Evolutionary conservation across 106 monocot species (phyloP).

Genomic region (Dactylorhiza incarnata): DNA sequence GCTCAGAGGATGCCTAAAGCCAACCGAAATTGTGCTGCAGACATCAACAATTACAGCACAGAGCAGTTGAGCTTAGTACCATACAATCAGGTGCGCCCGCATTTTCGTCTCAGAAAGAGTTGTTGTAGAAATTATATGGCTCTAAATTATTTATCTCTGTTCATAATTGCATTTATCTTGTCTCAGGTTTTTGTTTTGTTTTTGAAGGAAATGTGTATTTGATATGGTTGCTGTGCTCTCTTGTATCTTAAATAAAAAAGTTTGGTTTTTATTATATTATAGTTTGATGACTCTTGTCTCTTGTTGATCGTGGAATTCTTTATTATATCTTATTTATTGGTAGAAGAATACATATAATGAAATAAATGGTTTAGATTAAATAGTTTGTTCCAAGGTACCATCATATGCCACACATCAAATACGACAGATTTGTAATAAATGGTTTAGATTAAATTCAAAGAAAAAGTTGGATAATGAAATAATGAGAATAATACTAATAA

Average conservation of each 20-base stretch:
- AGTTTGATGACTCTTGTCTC: not conserved
- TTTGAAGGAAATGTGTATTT: not conserved
- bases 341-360: too few species aligned
- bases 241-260: not conserved
- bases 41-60: slow-evolving; percentile 25
- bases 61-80: slow-evolving; percentile 19
- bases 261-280: not conserved
- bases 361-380: too few species aligned
- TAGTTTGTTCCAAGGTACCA: too few species aligned
- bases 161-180: not conserved
- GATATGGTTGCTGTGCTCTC: not conserved
- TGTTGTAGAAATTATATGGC: not conserved
- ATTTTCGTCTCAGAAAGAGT: not conserved
- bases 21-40: slow-evolving; percentile 69
- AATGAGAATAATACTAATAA: too few species aligned
- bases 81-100: not conserved
- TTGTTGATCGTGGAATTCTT: not conserved
- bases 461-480: too few species aligned
- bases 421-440: too few species aligned
- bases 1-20: slow-evolving; percentile 62
- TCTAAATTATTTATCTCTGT: not conserved
- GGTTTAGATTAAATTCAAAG: too few species aligned
- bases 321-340: too few species aligned
- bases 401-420: too few species aligned
- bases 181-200: not conserved